Base-by-base conservation (phyloP, 2,329 filamentous ascomycete species). In the Cladosporium halotolerans region DNA sequence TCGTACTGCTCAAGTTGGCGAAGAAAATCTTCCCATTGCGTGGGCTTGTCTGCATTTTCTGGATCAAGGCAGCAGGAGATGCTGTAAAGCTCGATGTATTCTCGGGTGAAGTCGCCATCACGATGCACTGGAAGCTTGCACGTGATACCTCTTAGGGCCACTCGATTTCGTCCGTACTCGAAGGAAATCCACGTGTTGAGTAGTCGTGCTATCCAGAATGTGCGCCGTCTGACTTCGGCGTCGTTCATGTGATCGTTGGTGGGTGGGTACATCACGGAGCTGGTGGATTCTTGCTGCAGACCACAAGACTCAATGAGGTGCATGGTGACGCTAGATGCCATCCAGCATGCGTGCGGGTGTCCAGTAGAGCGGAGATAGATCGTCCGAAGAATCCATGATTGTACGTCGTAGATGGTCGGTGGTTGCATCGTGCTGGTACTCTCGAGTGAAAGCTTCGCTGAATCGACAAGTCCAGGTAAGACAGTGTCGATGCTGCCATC, bases 151-250 rank as follows among this genome's bases (percentile, higher is more conserved):
- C 74, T 73, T 0, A 80, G 68, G 56, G 72, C 55, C 13, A 81
- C 76, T 9, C 78, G 71, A 0, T 78, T 79, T 0, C 77, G 73
- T 1, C 79, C 79, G 50, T 81, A 74, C 52, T 83, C 80, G 57
- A 80, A 82, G 0, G 78, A 81, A 23, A 77, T 76, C 79, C 79
- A 82, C 10, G 76, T 77, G 58, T 82, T 82, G 7, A 83, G 71
- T 57, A 82, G 79, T 9, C 79, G 76, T 0, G 79, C 75, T 39
- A 82, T 73, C 63, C 49, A 76, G 73, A 60, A 79, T 66, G 61
- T 59, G 4, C 66, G 60, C 13, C 64, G 9, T 51, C 64, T 57
- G 23, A 65, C 56, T 31, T 67, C 64, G 2, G 60, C 55, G 52
- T 60, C 58, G 34, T 62, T 61, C 14, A 52, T 46, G 47, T 2